A percentile compares a stretch with the other conserved stretches of the same genome.
Evolutionary conservation across 2,329 filamentous ascomycete species (phyloP).

Genomic region (Bipolaris victoriae): DNA sequence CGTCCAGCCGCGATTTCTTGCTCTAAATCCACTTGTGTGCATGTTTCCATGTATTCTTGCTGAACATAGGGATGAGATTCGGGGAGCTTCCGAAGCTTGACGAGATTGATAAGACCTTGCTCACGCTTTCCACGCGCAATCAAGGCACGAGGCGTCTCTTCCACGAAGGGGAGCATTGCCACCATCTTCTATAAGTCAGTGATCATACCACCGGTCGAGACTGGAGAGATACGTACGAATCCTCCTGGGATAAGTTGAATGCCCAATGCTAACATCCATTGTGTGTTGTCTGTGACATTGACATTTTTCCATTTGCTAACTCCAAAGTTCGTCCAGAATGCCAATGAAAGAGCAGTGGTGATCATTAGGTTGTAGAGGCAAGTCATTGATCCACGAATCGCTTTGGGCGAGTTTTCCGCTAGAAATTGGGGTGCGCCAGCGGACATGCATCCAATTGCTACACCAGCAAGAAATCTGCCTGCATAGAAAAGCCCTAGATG

Average conservation of each 20-base stretch:
- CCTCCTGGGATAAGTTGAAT: background rate
- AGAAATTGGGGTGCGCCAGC: background rate
- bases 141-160: background rate
- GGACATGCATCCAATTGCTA: background rate
- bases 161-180: background rate
- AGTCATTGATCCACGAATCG: background rate
- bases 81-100: background rate
- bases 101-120: background rate
- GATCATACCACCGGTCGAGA: background rate
- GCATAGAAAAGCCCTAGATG: background rate
- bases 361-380: background rate
- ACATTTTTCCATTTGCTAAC: constrained; percentile 2
- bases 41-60: background rate
- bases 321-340: background rate
- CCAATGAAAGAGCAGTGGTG: background rate
- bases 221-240: background rate
- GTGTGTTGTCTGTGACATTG: background rate
- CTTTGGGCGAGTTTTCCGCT: background rate
- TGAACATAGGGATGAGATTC: background rate
- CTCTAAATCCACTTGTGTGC: background rate
- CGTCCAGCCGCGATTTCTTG: background rate
- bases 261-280: background rate
- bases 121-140: background rate
- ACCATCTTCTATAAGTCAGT: background rate
- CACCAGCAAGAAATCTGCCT: background rate